Conservation (phyloP, 164 flowering plant species). For the Berberis thunbergii region DNA sequence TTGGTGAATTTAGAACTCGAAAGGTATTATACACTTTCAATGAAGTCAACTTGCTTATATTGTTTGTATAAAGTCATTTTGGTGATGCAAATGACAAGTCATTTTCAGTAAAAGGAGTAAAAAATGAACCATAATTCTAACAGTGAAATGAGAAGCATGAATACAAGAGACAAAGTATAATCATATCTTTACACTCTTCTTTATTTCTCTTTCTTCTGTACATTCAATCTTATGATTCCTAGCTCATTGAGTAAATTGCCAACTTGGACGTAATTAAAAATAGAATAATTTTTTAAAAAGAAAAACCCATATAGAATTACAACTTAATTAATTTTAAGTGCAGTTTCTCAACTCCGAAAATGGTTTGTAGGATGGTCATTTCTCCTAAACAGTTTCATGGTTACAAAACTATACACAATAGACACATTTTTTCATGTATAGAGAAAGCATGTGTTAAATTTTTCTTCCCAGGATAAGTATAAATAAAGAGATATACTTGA, state of each 20-base stretch:
- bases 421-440: too few species aligned
- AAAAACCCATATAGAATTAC: too few species aligned
- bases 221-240: neutral
- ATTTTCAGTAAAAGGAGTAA: conserved; percentile 11
- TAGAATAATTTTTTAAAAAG: too few species aligned
- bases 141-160: conserved; percentile 25
- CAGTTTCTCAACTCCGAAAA: too few species aligned
- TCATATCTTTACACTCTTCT: conserved; percentile 14
- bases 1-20: neutral
- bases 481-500: too few species aligned
- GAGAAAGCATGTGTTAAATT: too few species aligned
- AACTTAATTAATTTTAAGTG: too few species aligned
- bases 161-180: conserved; percentile 30
- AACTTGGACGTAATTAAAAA: conserved; percentile 3
- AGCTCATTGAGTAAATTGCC: conserved; percentile 12
- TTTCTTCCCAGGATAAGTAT: too few species aligned
- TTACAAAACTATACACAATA: too few species aligned
- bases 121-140: neutral
- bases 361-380: too few species aligned
- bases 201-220: conserved; percentile 1
- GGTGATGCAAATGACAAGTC: conserved; percentile 27
- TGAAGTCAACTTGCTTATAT: conserved; percentile 16
- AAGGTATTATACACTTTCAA: neutral
- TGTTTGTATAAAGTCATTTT: conserved; percentile 11
- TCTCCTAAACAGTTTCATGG: too few species aligned